A percentile compares a stretch with the other conserved stretches of the same genome.
phyloP scores from a whole-genome alignment of 768 basidiomycete genomes.

The Suillus variegatus region DNA sequence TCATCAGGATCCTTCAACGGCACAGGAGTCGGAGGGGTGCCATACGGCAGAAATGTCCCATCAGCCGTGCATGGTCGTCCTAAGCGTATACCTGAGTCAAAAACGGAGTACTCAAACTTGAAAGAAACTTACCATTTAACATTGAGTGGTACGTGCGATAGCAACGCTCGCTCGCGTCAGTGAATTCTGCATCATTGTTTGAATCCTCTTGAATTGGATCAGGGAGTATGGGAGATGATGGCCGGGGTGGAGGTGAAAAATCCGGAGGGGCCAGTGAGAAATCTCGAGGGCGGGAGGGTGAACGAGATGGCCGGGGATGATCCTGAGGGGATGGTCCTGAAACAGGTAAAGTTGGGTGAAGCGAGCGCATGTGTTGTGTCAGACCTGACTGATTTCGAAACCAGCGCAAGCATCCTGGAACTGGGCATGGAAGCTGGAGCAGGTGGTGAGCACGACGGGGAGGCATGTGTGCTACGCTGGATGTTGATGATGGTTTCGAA shows the following conservation, averaged over 20 bases:
- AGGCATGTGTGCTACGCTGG: not conserved
- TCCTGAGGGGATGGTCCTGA: not conserved
- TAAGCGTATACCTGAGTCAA: slow-evolving; percentile 4
- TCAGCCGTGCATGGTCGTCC: slow-evolving; percentile 8
- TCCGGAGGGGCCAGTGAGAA: not conserved
- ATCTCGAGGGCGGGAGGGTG: not conserved
- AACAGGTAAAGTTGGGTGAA: not conserved
- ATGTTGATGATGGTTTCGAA: no score
- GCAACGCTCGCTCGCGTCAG: not conserved
- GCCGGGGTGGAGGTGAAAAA: not conserved
- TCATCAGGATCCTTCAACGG: not conserved
- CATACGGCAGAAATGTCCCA: slow-evolving; percentile 6
- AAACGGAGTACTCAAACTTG: not conserved
- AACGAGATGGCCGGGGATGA: not conserved
- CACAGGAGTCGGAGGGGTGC: slow-evolving; percentile 9
- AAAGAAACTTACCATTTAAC: slow-evolving; percentile 6
- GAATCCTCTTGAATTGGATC: not conserved
- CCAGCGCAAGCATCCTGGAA: not conserved
- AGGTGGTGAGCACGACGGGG: not conserved
- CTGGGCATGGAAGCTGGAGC: not conserved
- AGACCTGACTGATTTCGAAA: not conserved
- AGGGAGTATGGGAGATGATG: not conserved
- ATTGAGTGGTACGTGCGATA: not conserved
- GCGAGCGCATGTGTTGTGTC: not conserved
- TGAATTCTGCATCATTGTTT: not conserved